Base-by-base conservation (phyloP, 805 yeast genomes). In the Metschnikowia gelsemii region DNA sequence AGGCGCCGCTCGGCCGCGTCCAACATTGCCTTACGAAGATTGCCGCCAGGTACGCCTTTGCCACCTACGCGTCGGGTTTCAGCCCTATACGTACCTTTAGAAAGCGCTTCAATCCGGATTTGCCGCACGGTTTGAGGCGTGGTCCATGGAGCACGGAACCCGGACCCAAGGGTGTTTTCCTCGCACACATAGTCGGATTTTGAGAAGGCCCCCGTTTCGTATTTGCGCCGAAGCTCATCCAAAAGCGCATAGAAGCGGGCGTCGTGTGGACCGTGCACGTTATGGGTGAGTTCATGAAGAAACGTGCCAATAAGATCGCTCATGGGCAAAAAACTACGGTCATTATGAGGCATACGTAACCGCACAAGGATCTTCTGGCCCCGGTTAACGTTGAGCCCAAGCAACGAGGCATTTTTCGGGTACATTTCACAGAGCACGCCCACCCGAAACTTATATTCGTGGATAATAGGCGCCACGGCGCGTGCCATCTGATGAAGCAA, bases 251-350 rank as follows among this genome's bases (percentile, higher is more conserved):
- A 87, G 57, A 91, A 91, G 44, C 63, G 64, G 2, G 65, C 75
- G 64, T 91, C 84, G 57, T 91, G 98, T 0, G 95, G 85, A 0
- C 96, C 96, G 54, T 68, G 67, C 16, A 71, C 58, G 58, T 88
- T 90, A 59, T 91, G 98, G 2, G 87, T 77, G 30, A 91, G 68
- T 59, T 91, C 98, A 61, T 91, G 98, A 4, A 91, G 66, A 80
- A 89, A 76, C 0, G 96, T 88, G 1, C 89, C 96, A 19, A 90
- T 57, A 2, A 90, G 63, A 37, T 80, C 80, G 3, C 79, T 72
- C 61, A 82, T 64, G 1, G 89, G 82, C 14, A 80, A 58, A 58
- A 90, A 89, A 61, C 58, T 61, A 11, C 61, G 42, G n/a, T 61
- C 62, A 52, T 84, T 76, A 16, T 65, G 59, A 5, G 80, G 77